These are phyloP conservation scores for Fusarium hostae DNA, from an alignment of 2,329 filamentous ascomycete genomes.

Conservation along the genomic window DNA sequence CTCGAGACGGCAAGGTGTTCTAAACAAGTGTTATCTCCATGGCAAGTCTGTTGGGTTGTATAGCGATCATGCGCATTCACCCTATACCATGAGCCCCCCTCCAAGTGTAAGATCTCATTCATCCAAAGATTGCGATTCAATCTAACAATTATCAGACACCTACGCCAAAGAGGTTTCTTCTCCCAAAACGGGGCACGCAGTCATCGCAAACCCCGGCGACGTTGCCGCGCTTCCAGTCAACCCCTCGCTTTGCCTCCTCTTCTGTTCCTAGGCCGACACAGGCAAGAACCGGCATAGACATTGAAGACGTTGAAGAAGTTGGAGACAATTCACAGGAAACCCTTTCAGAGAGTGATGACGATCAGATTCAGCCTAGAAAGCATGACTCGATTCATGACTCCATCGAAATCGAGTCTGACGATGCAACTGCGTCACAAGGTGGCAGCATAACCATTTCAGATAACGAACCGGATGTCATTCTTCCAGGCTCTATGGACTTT, in stretches of 20 bases:
- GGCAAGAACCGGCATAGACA: conserved; percentile 37
- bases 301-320: conserved; percentile 51
- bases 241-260: conserved; percentile 53
- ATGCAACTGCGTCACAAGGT: conserved; percentile 29
- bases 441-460: conserved; percentile 1
- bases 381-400: conserved; percentile 37
- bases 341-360: conserved; percentile 4
- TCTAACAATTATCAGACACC: conserved; percentile 49
- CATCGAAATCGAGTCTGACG: conserved; percentile 47
- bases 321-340: conserved; percentile 30
- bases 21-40: background rate
- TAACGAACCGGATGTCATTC: conserved; percentile 1
- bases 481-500: conserved; percentile 3
- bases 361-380: conserved; percentile 6
- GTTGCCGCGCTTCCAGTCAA: conserved; percentile 51
- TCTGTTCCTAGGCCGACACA: conserved; percentile 47
- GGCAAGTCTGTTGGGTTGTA: background rate
- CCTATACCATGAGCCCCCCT: conserved; percentile 43
- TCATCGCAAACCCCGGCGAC: conserved; percentile 48
- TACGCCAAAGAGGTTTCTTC: conserved; percentile 53
- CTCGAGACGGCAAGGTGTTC: background rate
- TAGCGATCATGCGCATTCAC: conserved; percentile 30
- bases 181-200: conserved; percentile 49
- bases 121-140: background rate
- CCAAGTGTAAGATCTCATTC: conserved; percentile 37